A percentile compares a stretch with the other conserved stretches of the same genome.
Conservation (phyloP, 345 rosid genomes). For the Psidium guajava region DNA sequence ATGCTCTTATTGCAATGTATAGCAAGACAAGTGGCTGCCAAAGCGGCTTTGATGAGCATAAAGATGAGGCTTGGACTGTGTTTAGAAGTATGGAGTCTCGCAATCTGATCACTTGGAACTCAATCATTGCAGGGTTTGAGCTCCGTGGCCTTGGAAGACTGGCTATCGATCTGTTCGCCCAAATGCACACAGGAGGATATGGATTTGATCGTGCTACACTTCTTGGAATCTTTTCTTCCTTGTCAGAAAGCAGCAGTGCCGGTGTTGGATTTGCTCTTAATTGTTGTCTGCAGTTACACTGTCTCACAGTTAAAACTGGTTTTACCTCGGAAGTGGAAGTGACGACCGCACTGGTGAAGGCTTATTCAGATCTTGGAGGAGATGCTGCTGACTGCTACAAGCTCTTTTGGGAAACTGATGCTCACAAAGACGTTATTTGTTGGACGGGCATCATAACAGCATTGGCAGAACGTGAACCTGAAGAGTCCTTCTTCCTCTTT, state of each 20-base stretch:
- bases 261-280: conserved; percentile 18
- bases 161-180: conserved; percentile 32
- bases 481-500: conserved; percentile 50
- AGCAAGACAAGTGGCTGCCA: conserved; percentile 17
- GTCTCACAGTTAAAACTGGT: conserved; percentile 44
- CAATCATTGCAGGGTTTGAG: conserved; percentile 67
- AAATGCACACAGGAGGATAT: conserved; percentile 39
- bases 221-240: conserved; percentile 52
- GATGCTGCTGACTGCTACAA: conserved; percentile 38
- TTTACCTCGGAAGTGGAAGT: conserved; percentile 47
- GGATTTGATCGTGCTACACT: conserved; percentile 68
- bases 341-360: conserved; percentile 61
- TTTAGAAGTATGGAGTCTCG: conserved; percentile 34
- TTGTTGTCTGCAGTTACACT: conserved; percentile 52
- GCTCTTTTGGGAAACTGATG: conserved; percentile 44
- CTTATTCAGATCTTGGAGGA: conserved; percentile 59
- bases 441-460: conserved; percentile 85
- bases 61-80: conserved; percentile 52
- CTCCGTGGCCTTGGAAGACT: conserved; percentile 24
- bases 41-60: background rate
- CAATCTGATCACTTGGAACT: conserved; percentile 67
- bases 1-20: conserved; percentile 69
- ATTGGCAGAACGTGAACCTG: conserved; percentile 57
- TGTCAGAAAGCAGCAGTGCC: conserved; percentile 24
- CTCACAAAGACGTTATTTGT: conserved; percentile 38